Percentiles rank a stretch among this genome's conserved stretches.
These are phyloP conservation scores for Schizochytrium sp. DNA, from an alignment of 108 stramenopile genomes.

Conservation along the genomic window DNA sequence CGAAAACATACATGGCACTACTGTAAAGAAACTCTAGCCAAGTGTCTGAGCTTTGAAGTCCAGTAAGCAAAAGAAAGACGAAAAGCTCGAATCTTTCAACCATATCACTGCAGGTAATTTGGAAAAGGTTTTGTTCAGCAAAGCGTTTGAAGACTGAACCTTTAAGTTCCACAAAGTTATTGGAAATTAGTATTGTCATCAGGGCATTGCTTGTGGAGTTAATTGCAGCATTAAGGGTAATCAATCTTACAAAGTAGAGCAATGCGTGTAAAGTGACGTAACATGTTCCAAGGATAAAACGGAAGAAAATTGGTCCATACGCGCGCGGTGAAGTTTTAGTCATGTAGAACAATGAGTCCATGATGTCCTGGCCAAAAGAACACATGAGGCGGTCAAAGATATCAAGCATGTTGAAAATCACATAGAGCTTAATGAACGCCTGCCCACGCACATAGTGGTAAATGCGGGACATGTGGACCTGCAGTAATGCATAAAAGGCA, in stretches of 20 bases:
- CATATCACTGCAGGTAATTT: constrained; percentile 85
- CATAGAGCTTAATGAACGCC: constrained; percentile 96
- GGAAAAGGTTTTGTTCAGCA: constrained; percentile 94
- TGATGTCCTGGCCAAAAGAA: constrained; percentile 94
- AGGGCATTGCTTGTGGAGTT: constrained; percentile 78
- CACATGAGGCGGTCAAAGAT: constrained; percentile 94
- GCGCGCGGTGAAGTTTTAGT: constrained; percentile 79
- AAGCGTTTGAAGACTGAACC: constrained; percentile 98
- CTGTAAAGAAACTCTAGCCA: constrained; percentile 44
- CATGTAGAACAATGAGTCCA: constrained; percentile 92
- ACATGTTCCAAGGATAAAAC: constrained; percentile 79
- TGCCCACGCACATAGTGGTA: constrained; percentile 99
- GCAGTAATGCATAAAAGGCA: constrained; percentile 80
- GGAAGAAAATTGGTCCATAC: constrained; percentile 79
- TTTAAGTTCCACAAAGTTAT: constrained; percentile 99
- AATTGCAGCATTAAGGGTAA: constrained; percentile 75
- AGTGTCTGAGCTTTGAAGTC: constrained; percentile 67
- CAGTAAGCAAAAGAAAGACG: constrained; percentile 73
- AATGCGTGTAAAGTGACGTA: constrained; percentile 92
- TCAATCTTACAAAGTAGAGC: constrained; percentile 79
- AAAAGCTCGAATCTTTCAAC: constrained; percentile 77
- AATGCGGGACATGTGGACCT: constrained; percentile 86
- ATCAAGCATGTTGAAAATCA: constrained; percentile 94
- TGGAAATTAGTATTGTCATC: constrained; percentile 89
- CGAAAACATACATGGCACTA: constrained; percentile 78